phyloP scores from a whole-genome alignment of 768 basidiomycete species.

The Kwoniella mangroviensis region DNA sequence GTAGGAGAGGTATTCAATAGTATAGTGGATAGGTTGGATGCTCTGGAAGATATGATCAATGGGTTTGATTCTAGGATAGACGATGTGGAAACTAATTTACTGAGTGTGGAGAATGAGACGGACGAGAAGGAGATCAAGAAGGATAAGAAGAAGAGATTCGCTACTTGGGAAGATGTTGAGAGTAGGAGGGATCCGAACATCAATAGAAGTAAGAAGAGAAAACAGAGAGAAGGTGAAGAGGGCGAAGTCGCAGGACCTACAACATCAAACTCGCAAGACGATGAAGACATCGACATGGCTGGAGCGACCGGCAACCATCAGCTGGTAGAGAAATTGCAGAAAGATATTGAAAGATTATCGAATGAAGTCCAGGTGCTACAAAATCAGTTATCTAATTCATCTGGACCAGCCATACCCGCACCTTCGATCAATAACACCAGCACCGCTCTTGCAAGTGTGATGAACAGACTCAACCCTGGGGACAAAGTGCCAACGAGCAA shows the following conservation, averaged over 20 bases:
- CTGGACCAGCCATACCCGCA: no score
- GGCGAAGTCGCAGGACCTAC: neutral
- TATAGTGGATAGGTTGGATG: constrained; percentile 13
- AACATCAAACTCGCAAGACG: neutral
- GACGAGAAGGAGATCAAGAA: neutral
- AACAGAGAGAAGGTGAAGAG: constrained; percentile 5
- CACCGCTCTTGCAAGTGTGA: neutral
- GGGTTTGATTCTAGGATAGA: constrained; percentile 14
- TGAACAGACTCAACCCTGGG: neutral
- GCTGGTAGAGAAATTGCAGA: neutral
- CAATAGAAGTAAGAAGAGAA: constrained; percentile 22
- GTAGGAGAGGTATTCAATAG: constrained; percentile 9
- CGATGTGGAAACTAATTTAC: constrained; percentile 9
- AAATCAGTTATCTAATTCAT: neutral
- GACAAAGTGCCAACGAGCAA: neutral
- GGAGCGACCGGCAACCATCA: neutral
- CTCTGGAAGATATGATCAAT: constrained; percentile 14
- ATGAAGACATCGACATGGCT: neutral
- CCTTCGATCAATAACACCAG: neutral
- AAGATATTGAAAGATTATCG: neutral
- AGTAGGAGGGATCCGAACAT: constrained; percentile 18
- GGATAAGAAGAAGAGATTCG: constrained; percentile 4
- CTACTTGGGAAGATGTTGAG: constrained; percentile 19
- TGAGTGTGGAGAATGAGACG: neutral
- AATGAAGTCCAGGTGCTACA: constrained; percentile 2